Base-by-base conservation (phyloP, 345 rosid genomes). In the Salix udensis region DNA sequence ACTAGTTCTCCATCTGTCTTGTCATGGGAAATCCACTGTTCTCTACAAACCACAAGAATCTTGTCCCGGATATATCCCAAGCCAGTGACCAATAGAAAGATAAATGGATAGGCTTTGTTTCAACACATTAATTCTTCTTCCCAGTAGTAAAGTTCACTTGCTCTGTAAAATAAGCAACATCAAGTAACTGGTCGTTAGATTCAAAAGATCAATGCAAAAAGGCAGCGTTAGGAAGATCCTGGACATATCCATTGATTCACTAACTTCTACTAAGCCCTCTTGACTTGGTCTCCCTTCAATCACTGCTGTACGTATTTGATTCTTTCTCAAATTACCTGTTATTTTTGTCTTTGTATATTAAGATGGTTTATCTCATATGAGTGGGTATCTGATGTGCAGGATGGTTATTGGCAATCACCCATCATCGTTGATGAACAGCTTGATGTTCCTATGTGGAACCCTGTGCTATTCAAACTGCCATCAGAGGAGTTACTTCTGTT, bases 381-480 rank as follows among this genome's bases (percentile, higher is more conserved):
- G 50, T 82, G 60, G 37, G 48, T 44, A 37, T 55, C 78, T 55
- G 37, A 61, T 74, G 80, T 65, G 79, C 86, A 91, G 97, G 89
- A 88, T 83, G 94, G 93, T 75, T 28, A 5, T 65, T 94, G 98
- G 97, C 75, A 87, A 24, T 67, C 86, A 21, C 95, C 95, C 0
- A 72, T 87, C 18, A 76, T 88, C 12, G 84, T 58, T 23, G 97
- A 94, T 79, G 91, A 92, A 87, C 80, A 92, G 76, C 85, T 85
- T 64, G 84, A 87, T 80, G 90, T 91, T 77, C 97, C 97, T 30
- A 82, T 91, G 97, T 92, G 94, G 92, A 94, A 91, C 78, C 98
- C 98, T 78, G 95, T 92, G 60, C 85, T 94, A 76, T 92, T 88
- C 80, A 92, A 87, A 73, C 85, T 92, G 82, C 89, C 91, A 39